A percentile compares a stretch with the other conserved stretches of the same genome.
phyloP scores from a whole-genome alignment of 1,139 yeast genomes.

The Taphrina populina region DNA sequence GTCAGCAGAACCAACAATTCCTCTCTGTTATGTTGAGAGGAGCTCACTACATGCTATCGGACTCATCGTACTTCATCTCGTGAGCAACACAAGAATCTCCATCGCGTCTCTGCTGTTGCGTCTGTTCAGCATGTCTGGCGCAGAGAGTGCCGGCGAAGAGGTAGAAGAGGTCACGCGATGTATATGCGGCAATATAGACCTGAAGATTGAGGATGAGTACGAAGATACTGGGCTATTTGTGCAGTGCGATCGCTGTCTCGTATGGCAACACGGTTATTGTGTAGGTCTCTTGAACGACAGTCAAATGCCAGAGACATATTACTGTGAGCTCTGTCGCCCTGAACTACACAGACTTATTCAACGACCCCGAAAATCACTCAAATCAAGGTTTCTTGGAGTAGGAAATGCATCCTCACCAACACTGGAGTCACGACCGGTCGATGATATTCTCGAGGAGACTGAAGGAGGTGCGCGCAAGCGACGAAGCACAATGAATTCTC shows the following conservation, averaged over 20 bases:
- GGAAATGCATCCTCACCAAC: slow-evolving; percentile 6
- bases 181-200: slow-evolving; percentile 57
- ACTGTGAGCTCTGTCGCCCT: slow-evolving; percentile 56
- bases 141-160: slow-evolving; percentile 24
- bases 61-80: too few species aligned
- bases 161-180: slow-evolving; percentile 54
- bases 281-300: slow-evolving; percentile 52
- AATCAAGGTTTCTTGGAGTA: slow-evolving; percentile 12
- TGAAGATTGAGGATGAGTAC: slow-evolving; percentile 50
- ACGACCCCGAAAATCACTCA: slow-evolving; percentile 11
- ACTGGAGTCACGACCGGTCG: not conserved
- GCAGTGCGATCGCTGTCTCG: slow-evolving; percentile 71
- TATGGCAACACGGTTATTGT: slow-evolving; percentile 85
- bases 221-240: slow-evolving; percentile 60
- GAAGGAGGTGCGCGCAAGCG: slow-evolving; percentile 38
- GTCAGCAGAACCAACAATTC: too few species aligned
- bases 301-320: slow-evolving; percentile 52
- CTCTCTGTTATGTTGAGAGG: too few species aligned
- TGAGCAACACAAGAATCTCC: too few species aligned
- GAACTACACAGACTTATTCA: slow-evolving; percentile 43
- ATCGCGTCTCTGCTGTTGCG: too few species aligned
- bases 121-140: slow-evolving; percentile 3
- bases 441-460: not conserved
- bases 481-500: slow-evolving; percentile 46
- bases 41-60: too few species aligned